Evolutionary conservation across 2,329 filamentous ascomycete genomes (phyloP), one percentile per base, ranked within the genome.

Genomic region (Scedosporium minutisporum): DNA sequence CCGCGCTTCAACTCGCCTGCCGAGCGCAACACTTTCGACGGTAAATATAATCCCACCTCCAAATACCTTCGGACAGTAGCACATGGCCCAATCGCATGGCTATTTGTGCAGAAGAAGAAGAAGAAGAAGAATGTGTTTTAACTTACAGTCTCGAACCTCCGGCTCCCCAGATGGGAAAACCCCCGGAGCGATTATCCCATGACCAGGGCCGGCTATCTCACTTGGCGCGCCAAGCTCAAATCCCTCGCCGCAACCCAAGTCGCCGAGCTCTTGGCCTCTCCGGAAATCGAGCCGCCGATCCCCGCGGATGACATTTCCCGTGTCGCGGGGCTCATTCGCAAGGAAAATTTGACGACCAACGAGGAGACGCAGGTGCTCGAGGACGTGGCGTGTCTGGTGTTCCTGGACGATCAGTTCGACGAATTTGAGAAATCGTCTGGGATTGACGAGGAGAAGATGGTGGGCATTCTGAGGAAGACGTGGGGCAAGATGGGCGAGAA

Each of bases 321-420:
- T 41, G 84, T 93, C 1, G 88, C 82, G 2, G 80, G 82, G n/a
- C 75, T 95, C 73, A 87, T 96, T 61, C 80, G 89, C 65, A 96
- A 96, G 75, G 89, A 95, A 71, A 85, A 86, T 62, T 75, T 96
- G 67, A 76, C 77, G 62, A 71, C 70, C 3, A 76, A 80, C 65
- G 69, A 72, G 16, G 88, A 91, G 72, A 86, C 87, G 62, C 89
- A 93, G 77, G 80, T 84, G 6, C 78, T 96, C 65, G 91, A 96
- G 77, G 91, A 96, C 75, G 89, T 91, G 57, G 91, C 91, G 3
- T 96, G 91, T 71, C 76, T 96, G 62, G 91, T 96, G 29, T 96
- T 96, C 72, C 75, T 96, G 66, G 91, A 95, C 71, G 90, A 93
- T 71, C 89, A 95, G 71, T 89, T 96, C 66, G 91, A 93, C 69